These are phyloP conservation scores for Lithocarpus polystachyus DNA, from an alignment of 306 rosid genomes.

Conservation along the genomic window DNA sequence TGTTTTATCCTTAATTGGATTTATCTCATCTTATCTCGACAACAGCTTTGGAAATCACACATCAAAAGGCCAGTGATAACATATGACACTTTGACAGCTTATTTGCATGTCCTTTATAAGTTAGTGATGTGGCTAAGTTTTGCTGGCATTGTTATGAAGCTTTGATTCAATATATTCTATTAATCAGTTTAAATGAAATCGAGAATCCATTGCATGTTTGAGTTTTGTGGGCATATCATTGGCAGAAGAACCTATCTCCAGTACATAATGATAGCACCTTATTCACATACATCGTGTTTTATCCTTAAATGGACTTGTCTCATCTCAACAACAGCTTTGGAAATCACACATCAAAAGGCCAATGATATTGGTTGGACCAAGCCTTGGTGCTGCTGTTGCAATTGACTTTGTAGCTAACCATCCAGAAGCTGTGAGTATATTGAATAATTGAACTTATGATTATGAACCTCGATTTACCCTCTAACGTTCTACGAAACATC, in stretches of 20 bases:
- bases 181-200: neutral
- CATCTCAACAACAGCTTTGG: constrained; percentile 65
- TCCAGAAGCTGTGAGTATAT: constrained; percentile 85
- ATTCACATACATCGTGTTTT: neutral
- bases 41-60: too few relatives aligned
- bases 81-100: neutral
- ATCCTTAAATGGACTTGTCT: constrained; percentile 10
- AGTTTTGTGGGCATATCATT: constrained; percentile 16
- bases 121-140: neutral
- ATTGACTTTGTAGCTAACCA: constrained; percentile 78
- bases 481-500: constrained; percentile 18
- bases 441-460: constrained; percentile 24
- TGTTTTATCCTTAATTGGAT: neutral
- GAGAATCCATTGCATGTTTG: constrained; percentile 1
- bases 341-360: constrained; percentile 68
- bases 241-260: neutral
- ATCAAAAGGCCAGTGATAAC: too few relatives aligned
- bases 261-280: neutral
- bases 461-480: constrained; percentile 1
- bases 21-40: too few relatives aligned
- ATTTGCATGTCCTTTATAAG: neutral
- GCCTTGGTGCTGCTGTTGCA: constrained; percentile 98
- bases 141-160: neutral
- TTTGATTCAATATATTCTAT: neutral
- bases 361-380: constrained; percentile 90